Percentiles rank a stretch among this genome's conserved stretches.
Evolutionary conservation across 2,329 filamentous ascomycete genomes (phyloP).

Genomic region (Fusarium pseudonygamai): DNA sequence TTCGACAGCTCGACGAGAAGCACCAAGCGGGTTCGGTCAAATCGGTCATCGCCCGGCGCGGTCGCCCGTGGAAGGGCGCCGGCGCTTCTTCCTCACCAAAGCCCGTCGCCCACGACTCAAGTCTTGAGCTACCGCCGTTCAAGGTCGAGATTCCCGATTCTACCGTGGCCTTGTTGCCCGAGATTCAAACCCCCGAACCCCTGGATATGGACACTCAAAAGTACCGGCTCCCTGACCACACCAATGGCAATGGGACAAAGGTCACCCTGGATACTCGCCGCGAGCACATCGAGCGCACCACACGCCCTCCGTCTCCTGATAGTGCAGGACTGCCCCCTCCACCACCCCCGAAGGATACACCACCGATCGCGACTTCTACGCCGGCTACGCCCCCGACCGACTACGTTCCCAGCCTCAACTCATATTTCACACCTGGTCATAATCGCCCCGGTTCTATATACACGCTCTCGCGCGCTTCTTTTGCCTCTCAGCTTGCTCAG

Average conservation of each 20-base stretch:
- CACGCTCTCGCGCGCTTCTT: slow-evolving; percentile 89
- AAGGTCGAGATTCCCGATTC: slow-evolving; percentile 43
- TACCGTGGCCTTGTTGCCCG: slow-evolving; percentile 54
- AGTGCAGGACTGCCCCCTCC: slow-evolving; percentile 50
- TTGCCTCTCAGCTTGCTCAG: slow-evolving; percentile 91
- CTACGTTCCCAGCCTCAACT: slow-evolving; percentile 61
- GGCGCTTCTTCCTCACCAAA: slow-evolving; percentile 51
- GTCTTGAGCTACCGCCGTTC: slow-evolving; percentile 38
- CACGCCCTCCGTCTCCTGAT: slow-evolving; percentile 52
- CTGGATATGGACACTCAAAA: slow-evolving; percentile 77
- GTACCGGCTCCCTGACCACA: slow-evolving; percentile 77
- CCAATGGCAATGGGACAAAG: slow-evolving; percentile 74
- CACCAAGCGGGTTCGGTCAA: slow-evolving; percentile 65
- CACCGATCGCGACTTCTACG: slow-evolving; percentile 45
- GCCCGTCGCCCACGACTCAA: slow-evolving; percentile 37
- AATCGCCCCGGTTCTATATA: slow-evolving; percentile 87
- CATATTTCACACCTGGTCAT: slow-evolving; percentile 74
- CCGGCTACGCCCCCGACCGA: slow-evolving; percentile 50
- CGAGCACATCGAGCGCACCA: slow-evolving; percentile 65
- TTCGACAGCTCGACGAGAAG: slow-evolving; percentile 74
- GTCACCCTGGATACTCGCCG: slow-evolving; percentile 65
- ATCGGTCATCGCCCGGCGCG: slow-evolving; percentile 68
- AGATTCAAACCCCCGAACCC: slow-evolving; percentile 60
- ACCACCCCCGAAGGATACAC: slow-evolving; percentile 54
- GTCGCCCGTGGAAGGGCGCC: slow-evolving; percentile 77